Evolutionary conservation across 495 filamentous ascomycete genomes (phyloP), one percentile per base, ranked within the genome.

Genomic region (Trichoderma asperelloides): DNA sequence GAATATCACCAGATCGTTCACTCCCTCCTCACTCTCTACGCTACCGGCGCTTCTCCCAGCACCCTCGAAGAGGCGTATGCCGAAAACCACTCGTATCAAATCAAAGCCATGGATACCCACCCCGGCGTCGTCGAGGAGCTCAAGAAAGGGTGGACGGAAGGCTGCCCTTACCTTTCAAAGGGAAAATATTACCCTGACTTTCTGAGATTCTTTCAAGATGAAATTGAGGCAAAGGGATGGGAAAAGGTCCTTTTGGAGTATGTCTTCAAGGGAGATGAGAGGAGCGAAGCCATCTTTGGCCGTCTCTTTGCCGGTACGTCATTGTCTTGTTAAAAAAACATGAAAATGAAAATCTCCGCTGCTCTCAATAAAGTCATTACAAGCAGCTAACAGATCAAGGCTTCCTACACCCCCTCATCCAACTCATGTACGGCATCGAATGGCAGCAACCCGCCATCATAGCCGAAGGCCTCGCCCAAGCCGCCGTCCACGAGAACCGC

Each of bases 341-440:
- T n/a, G n/a, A n/a, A n/a, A n/a, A n/a, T n/a, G n/a, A n/a, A n/a
- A n/a, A n/a, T n/a, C n/a, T n/a, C n/a, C n/a, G n/a, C n/a, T n/a
- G n/a, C n/a, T n/a, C n/a, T n/a, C n/a, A n/a, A n/a, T n/a, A n/a
- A n/a, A n/a, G n/a, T n/a, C n/a, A n/a, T n/a, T n/a, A n/a, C n/a
- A n/a, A n/a, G n/a, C n/a, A n/a, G n/a, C n/a, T n/a, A n/a, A n/a
- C n/a, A n/a, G n/a, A 71, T 67, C 43, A 68, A 81, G 91, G 89
- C 1, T 85, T 93, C 68, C 70, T 95, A 2, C 92, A 97, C 72
- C 90, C 91, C 11, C 68, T 94, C 8, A 96, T 96, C 70, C 91
- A 96, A 70, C 82, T 96, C 13, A 91, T 91, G 47, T 95, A 91
- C 72, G 92, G 88, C 2, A 70, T 96, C 21, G 91, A 96, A 70